Evolutionary conservation across 257 asterid genomes (phyloP), one percentile per base, ranked within the genome.

Genomic region (Primulina tabacum): DNA sequence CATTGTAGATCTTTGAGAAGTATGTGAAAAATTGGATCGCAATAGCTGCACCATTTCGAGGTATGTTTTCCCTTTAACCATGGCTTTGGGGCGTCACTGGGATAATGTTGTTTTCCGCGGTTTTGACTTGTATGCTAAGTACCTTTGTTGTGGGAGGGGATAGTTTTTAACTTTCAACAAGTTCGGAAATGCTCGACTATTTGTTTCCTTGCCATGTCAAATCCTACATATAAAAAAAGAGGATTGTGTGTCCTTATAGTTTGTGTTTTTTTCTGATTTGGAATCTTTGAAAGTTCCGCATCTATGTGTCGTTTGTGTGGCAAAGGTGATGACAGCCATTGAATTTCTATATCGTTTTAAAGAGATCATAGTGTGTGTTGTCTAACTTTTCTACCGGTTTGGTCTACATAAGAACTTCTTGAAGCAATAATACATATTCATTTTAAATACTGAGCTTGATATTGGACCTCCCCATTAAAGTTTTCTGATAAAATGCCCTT

Each of bases 11-110:
- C 71, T 93, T 93, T 76, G 96, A 93, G 88, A 90, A 90, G 85
- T 93, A 90, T 71, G 97, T 92, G 69, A 88, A 92, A 84, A 92
- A 52, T 68, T 92, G 97, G 98, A 88, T 90, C 64, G 97, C 98
- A 9, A 90, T 92, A 75, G 98, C 98, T 74, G 92, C 98, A 72
- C 98, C 98, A 52, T 92, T 92, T 78, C 89, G 77, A 71, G 98
- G 98, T 92, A 72, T 75, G 81, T 67, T 9, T 11, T 73, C 68
- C 35, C 40, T 47, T 40, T 26, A 34, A 58, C 26, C 33, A 34
- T 62, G 68, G 57, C 30, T 67, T 61, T 58, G n/a, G 11, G 29
- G 65, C 16, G 26, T 55, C 12, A 50, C 11, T 50, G 17, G 24
- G 24, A 40, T 53, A 35, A 34, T 56, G 34, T 67, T 59, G 24